Evolutionary conservation across 495 filamentous ascomycete genomes (phyloP), one percentile per base, ranked within the genome.

Genomic region (Bryoglossum gracile): DNA sequence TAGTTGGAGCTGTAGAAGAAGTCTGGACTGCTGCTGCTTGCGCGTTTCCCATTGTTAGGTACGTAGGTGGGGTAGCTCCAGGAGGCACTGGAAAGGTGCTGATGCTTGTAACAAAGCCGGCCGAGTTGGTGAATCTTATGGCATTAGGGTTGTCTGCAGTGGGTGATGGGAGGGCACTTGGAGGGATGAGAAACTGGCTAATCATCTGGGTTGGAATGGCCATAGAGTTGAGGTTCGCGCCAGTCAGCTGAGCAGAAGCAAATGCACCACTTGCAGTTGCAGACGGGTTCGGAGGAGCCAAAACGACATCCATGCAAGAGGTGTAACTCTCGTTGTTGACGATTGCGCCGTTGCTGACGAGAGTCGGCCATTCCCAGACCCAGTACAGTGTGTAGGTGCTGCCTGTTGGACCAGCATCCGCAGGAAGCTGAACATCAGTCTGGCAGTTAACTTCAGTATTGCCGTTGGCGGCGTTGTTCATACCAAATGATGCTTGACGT

Each of bases 311-410:
- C 57, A 87, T 78, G 57, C 89, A 91, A 6, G 82, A 82, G 0
- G 86, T 89, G 61, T 94, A 95, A 49, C 81, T 75, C 63, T 95
- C 82, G 47, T 71, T 69, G 51, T 76, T 81, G 17, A 75, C 74
- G 0, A 74, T 58, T 11, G 72, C 59, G 26, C 43, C 65, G 46
- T 39, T 72, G 57, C 59, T 61, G 11, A 75, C 64, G 10, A 63
- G 63, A 0, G 77, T 82, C 3, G 84, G 81, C 87, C 87, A 96
- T 54, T 94, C 82, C 89, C 89, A 95, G 3, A 94, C 80, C 89
- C 89, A 96, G 66, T 95, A 90, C 33, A 92, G 62, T 0, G 87
- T 87, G 51, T 83, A 83, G 23, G 72, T 74, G 16, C 82, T 78
- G 38, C 57, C 50, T 1, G 61, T 51, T n/a, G n/a, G n/a, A 13